Percentiles rank a stretch among this genome's conserved stretches.
Conservation (phyloP, 441 rosid genomes). For the Breynia disticha region DNA sequence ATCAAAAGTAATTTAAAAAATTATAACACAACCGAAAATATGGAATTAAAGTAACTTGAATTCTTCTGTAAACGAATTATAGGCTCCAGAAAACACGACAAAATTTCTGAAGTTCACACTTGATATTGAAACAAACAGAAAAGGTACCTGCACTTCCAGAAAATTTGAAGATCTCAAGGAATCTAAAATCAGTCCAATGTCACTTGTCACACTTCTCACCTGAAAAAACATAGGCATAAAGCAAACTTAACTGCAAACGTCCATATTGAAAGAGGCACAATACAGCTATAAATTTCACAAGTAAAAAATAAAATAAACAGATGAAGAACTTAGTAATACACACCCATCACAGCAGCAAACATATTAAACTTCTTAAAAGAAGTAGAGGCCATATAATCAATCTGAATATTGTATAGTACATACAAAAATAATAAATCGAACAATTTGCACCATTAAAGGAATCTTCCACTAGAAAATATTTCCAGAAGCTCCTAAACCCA, state of each 20-base stretch:
- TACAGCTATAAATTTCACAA: background rate
- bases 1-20: background rate
- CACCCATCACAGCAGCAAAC: background rate
- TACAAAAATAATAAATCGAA: background rate
- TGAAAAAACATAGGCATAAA: conserved; percentile 21
- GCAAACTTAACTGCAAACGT: conserved; percentile 9
- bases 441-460: background rate
- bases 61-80: background rate
- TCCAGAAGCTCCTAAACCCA: no score
- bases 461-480: background rate
- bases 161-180: conserved; percentile 45
- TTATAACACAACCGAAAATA: no score
- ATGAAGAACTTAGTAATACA: background rate
- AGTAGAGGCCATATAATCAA: no score
- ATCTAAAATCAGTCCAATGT: conserved; percentile 46
- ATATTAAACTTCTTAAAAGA: no score
- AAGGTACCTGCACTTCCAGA: conserved; percentile 59
- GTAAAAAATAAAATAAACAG: background rate
- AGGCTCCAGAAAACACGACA: background rate
- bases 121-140: background rate
- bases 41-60: background rate
- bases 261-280: background rate
- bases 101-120: background rate
- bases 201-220: conserved; percentile 53
- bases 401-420: no score